phyloP scores from a whole-genome alignment of 2,329 filamentous ascomycete species.

The Botrytis elliptica region DNA sequence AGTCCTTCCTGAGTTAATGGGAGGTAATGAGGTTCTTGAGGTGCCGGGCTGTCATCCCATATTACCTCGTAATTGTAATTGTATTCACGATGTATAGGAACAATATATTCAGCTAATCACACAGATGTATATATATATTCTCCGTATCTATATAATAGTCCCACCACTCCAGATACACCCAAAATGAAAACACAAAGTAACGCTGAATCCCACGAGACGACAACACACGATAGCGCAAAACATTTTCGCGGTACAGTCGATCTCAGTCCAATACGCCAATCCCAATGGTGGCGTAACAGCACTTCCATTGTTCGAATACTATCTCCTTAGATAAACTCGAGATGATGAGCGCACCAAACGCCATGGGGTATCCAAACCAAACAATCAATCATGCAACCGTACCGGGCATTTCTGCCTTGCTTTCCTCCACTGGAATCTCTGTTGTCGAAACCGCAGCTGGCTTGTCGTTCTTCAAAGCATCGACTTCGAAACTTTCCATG shows the following conservation, averaged over 20 bases:
- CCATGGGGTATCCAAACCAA: conserved; percentile 7
- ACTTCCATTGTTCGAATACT: conserved; percentile 50
- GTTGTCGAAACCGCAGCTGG: neutral
- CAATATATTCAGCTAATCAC: neutral
- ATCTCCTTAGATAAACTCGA: conserved; percentile 27
- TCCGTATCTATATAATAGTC: neutral
- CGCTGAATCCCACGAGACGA: conserved; percentile 35
- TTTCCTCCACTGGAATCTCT: neutral
- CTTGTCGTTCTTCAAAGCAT: conserved; percentile 25
- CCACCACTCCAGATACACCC: neutral
- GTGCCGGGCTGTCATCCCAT: neutral
- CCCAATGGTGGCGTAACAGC: conserved; percentile 49
- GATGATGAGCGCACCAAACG: conserved; percentile 41
- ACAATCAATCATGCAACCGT: conserved; percentile 1
- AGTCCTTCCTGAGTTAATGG: neutral
- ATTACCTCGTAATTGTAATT: neutral
- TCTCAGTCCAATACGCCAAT: conserved; percentile 47
- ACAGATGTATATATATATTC: neutral
- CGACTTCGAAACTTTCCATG: conserved; percentile 55
- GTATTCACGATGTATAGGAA: neutral
- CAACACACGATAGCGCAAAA: conserved; percentile 50
- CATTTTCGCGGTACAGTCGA: conserved; percentile 48
- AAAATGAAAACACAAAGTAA: neutral
- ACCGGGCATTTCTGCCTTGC: neutral
- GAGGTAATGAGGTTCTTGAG: neutral